phyloP scores from a whole-genome alignment of 2,329 filamentous ascomycete species.

The Penicillium griseofulvum region DNA sequence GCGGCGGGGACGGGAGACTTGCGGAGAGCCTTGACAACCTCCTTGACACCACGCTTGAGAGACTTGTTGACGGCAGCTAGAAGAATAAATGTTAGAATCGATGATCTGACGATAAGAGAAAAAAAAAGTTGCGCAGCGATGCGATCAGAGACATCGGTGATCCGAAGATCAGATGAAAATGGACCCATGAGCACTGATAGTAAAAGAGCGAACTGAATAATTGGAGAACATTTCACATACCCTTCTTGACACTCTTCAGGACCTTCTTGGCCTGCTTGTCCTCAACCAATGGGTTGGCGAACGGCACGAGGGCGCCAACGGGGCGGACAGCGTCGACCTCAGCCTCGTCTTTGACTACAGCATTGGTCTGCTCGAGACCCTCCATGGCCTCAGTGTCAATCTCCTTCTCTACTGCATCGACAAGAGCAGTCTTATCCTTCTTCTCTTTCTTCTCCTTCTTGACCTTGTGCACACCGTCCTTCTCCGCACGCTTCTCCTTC shows the following conservation, averaged over 20 bases:
- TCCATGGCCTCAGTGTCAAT: conserved; percentile 38
- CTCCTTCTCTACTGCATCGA: conserved; percentile 42
- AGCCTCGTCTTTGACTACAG: conserved; percentile 23
- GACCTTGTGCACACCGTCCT: conserved; percentile 46
- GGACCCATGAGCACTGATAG: neutral
- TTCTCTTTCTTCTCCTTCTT: conserved; percentile 50
- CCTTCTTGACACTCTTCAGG: conserved; percentile 53
- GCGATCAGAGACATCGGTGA: neutral
- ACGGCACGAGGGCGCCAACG: conserved; percentile 49
- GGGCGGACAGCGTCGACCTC: conserved; percentile 34
- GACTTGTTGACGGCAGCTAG: conserved; percentile 91
- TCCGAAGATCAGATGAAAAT: neutral
- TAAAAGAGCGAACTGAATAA: neutral
- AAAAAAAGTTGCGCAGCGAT: neutral
- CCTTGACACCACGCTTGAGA: conserved; percentile 96
- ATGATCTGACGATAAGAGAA: conserved; percentile 1
- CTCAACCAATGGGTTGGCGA: conserved; percentile 51
- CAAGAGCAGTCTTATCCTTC: conserved; percentile 41
- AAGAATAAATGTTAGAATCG: conserved; percentile 18
- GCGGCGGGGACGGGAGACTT: conserved; percentile 75
- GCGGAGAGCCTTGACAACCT: conserved; percentile 96
- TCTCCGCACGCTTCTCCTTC: conserved; percentile 47
- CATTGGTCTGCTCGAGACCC: conserved; percentile 32
- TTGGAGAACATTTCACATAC: conserved; percentile 27
- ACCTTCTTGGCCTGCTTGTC: conserved; percentile 53